phyloP scores from a whole-genome alignment of 2,329 filamentous ascomycete species.

The Didymosphaeria variabile region DNA sequence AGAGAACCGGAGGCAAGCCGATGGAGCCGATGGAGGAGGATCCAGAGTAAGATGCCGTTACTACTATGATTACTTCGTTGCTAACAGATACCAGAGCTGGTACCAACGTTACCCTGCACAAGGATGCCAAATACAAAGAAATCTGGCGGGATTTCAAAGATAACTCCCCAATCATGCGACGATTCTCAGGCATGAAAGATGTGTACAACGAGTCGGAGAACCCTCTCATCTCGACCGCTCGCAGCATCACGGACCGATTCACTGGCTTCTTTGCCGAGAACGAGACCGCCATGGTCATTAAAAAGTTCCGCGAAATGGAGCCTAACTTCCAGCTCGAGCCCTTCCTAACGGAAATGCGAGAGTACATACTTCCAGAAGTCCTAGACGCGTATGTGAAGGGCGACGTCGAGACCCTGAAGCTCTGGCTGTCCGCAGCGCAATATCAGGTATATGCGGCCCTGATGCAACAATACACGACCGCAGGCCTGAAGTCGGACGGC shows the following conservation, averaged over 20 bases:
- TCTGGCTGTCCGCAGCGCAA: conserved; percentile 96
- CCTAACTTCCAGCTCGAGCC: conserved; percentile 93
- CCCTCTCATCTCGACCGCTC: conserved; percentile 88
- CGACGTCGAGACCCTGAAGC: conserved; percentile 86
- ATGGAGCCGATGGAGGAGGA: conserved; percentile 74
- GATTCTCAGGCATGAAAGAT: conserved; percentile 83
- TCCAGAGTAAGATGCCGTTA: conserved; percentile 73
- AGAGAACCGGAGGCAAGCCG: conserved; percentile 56
- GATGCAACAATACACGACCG: conserved; percentile 93
- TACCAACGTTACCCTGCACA: conserved; percentile 93
- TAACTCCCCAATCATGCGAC: conserved; percentile 85
- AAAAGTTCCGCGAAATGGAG: conserved; percentile 96
- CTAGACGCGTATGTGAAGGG: conserved; percentile 98
- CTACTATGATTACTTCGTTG: conserved; percentile 8
- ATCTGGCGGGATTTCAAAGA: conserved; percentile 98
- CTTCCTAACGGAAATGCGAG: conserved; percentile 92
- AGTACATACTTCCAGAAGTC: conserved; percentile 97
- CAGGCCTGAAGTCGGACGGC: conserved; percentile 92
- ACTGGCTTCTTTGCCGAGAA: conserved; percentile 98
- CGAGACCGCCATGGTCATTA: conserved; percentile 96
- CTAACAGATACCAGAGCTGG: conserved; percentile 72
- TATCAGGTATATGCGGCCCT: conserved; percentile 97
- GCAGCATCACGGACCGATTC: conserved; percentile 91
- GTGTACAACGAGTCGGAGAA: conserved; percentile 98
- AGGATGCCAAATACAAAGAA: conserved; percentile 97